A percentile compares a stretch with the other conserved stretches of the same genome.
phyloP scores from a whole-genome alignment of 2,329 filamentous ascomycete species.

The Verticillium longisporum region DNA sequence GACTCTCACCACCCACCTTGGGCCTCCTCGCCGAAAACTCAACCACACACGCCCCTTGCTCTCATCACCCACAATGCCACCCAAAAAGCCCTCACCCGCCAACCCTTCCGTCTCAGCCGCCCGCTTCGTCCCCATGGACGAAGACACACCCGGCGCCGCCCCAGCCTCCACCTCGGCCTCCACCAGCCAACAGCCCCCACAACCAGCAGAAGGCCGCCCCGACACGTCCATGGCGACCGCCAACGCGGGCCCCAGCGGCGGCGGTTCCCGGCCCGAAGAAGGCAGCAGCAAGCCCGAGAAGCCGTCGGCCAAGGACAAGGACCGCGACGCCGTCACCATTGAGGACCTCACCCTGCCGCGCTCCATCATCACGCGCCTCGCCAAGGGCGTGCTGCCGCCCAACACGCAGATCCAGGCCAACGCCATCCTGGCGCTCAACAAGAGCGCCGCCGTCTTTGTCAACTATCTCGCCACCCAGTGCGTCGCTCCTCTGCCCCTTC shows the following conservation, averaged over 20 bases:
- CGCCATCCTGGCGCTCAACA: conserved; percentile 70
- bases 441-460: conserved; percentile 78
- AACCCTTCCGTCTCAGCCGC: conserved; percentile 31
- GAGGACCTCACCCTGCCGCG: conserved; percentile 74
- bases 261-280: conserved; percentile 6
- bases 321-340: conserved; percentile 39
- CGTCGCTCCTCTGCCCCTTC: conserved; percentile 21
- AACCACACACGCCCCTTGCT: not conserved
- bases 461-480: conserved; percentile 73
- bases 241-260: not conserved
- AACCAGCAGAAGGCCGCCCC: conserved; percentile 6
- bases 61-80: conserved; percentile 38
- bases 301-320: conserved; percentile 21
- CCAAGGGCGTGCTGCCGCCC: conserved; percentile 71
- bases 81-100: conserved; percentile 14
- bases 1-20: not conserved
- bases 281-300: conserved; percentile 20
- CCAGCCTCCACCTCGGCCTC: conserved; percentile 10
- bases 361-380: conserved; percentile 72
- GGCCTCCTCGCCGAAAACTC: not conserved
- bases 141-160: conserved; percentile 17
- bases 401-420: conserved; percentile 82
- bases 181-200: conserved; percentile 5
- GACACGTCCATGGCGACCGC: not conserved
- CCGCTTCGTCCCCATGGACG: conserved; percentile 36